Conservation (phyloP, 2,329 filamentous ascomycete species). For the Aspergillus fumigatiaffinis region DNA sequence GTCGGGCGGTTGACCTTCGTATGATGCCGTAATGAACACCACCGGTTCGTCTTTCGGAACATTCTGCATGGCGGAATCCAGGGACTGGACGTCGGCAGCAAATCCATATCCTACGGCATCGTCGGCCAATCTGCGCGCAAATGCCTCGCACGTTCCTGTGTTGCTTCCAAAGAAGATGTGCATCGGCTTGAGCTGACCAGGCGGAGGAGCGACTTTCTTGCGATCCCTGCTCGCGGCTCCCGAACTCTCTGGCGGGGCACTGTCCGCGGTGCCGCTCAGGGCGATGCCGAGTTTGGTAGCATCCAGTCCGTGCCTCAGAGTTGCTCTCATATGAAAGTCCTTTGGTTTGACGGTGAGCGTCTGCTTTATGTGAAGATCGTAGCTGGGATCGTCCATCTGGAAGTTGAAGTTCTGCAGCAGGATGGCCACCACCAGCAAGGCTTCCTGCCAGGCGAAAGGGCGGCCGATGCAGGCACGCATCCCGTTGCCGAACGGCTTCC, state of each 20-base stretch:
- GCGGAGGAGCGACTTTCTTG: slow-evolving; percentile 15
- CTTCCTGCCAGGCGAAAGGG: slow-evolving; percentile 72
- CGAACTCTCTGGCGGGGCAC: slow-evolving; percentile 4
- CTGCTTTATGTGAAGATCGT: slow-evolving; percentile 36
- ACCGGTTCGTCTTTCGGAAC: slow-evolving; percentile 60
- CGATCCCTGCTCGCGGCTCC: slow-evolving; percentile 13
- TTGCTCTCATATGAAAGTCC: slow-evolving; percentile 59
- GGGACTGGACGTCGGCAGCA: slow-evolving; percentile 49
- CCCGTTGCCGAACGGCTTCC: slow-evolving; percentile 74
- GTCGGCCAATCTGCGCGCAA: slow-evolving; percentile 60
- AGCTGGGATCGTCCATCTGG: slow-evolving; percentile 54
- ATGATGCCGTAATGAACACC: slow-evolving; percentile 65
- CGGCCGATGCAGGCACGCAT: slow-evolving; percentile 68
- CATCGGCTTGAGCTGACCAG: slow-evolving; percentile 44
- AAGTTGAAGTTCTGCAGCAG: slow-evolving; percentile 71
- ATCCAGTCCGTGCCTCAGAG: slow-evolving; percentile 49
- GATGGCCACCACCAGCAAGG: slow-evolving; percentile 57
- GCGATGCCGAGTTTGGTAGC: slow-evolving; percentile 40
- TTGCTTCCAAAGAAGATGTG: slow-evolving; percentile 72
- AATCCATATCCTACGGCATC: slow-evolving; percentile 60
- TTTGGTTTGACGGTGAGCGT: slow-evolving; percentile 45
- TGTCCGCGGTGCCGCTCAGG: slow-evolving; percentile 21
- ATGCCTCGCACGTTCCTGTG: slow-evolving; percentile 68
- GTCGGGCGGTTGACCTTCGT: slow-evolving; percentile 70
- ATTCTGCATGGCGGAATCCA: slow-evolving; percentile 60